A percentile compares a stretch with the other conserved stretches of the same genome.
Conservation (phyloP, 139 green algal genomes). For the Micromonas pusilla region DNA sequence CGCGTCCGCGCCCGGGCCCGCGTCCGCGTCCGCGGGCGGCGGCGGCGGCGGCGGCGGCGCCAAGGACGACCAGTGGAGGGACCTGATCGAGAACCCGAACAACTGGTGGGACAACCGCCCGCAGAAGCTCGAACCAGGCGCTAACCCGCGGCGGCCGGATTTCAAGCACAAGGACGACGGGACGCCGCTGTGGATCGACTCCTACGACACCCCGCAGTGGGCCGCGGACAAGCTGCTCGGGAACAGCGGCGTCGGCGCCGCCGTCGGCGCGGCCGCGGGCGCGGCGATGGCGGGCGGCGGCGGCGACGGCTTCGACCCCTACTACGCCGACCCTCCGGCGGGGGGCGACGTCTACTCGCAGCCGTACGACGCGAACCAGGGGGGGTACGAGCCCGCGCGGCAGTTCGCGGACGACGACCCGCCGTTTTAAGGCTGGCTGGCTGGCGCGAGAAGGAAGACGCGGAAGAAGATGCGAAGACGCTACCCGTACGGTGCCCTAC, state of each 20-base stretch:
- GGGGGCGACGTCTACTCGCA: slow-evolving; percentile 1
- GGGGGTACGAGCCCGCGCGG: not conserved
- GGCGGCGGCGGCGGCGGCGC: not conserved
- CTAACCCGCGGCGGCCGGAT: slow-evolving; percentile 43
- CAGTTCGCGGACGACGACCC: not conserved
- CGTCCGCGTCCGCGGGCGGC: not conserved
- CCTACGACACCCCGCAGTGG: slow-evolving; percentile 21
- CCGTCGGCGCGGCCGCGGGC: not conserved
- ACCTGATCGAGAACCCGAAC: slow-evolving; percentile 5
- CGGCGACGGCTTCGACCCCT: not conserved
- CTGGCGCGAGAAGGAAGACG: not conserved
- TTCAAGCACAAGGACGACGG: slow-evolving; percentile 51
- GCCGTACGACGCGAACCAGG: not conserved
- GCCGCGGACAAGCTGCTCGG: not conserved
- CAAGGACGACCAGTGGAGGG: slow-evolving; percentile 18
- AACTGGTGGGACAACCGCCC: slow-evolving; percentile 47
- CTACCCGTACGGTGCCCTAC: too few relatives aligned
- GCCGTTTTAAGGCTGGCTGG: not conserved
- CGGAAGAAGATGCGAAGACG: too few relatives aligned
- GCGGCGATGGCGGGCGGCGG: not conserved
- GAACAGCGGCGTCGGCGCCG: not conserved
- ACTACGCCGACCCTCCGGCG: not conserved
- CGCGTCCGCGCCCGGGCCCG: not conserved
- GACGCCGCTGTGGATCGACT: slow-evolving; percentile 40
- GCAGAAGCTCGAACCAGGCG: slow-evolving; percentile 32